Percentiles rank a stretch among this genome's conserved stretches.
Conservation (phyloP, 164 flowering plant species). For the Brasenia schreberi region DNA sequence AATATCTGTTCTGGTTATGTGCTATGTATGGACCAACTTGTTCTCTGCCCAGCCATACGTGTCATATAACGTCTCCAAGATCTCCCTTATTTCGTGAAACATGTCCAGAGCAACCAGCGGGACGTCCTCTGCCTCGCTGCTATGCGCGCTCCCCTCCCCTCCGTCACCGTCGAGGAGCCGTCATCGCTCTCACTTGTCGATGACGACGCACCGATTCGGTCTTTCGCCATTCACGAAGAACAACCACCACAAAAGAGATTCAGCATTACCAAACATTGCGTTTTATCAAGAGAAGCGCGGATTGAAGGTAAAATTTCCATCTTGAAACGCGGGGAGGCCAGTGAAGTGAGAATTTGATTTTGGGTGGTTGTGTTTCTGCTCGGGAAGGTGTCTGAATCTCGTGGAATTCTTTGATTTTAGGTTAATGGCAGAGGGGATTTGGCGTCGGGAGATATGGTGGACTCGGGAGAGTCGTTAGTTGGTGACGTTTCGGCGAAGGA, state of each 20-base stretch:
- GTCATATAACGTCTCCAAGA: no score
- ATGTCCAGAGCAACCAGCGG: no score
- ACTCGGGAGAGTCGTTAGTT: constrained; percentile 11
- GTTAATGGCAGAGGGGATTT: constrained; percentile 17
- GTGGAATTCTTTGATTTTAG: constrained; percentile 6
- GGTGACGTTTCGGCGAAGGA: constrained; percentile 30
- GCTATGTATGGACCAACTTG: no score
- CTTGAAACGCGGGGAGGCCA: background rate
- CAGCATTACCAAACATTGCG: background rate
- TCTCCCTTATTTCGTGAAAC: no score
- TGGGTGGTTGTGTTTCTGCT: background rate
- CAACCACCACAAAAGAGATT: background rate
- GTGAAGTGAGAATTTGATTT: background rate
- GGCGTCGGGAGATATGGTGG: constrained; percentile 27
- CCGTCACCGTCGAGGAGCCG: no score
- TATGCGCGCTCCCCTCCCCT: no score
- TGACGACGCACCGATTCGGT: no score
- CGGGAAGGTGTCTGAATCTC: background rate
- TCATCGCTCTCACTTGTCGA: no score
- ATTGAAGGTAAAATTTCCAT: background rate
- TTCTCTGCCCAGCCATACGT: no score
- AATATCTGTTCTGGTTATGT: no score
- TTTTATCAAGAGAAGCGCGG: background rate
- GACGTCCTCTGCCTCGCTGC: no score
- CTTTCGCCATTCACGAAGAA: background rate